A percentile compares a stretch with the other conserved stretches of the same genome.
These are phyloP conservation scores for Diaporthe eres DNA, from an alignment of 2,329 filamentous ascomycete genomes.

Conservation along the genomic window DNA sequence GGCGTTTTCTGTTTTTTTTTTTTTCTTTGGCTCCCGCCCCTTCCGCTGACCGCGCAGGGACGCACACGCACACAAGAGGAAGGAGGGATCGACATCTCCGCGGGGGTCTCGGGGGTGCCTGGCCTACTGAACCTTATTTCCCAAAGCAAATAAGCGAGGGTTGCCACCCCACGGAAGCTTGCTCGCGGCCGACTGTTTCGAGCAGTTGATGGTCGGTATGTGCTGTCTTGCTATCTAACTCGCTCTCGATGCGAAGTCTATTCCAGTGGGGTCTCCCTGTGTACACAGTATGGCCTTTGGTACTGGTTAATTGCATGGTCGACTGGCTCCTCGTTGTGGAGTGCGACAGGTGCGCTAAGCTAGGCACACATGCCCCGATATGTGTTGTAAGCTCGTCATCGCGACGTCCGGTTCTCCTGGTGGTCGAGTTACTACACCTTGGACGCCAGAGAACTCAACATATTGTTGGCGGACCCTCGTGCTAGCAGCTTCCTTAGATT, in stretches of 20 bases:
- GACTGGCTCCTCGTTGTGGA: neutral
- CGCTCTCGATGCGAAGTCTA: constrained; percentile 1
- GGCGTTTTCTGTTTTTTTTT: neutral
- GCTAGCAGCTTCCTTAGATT: neutral
- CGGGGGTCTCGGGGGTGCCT: constrained; percentile 10
- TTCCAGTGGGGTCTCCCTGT: neutral
- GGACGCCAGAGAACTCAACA: neutral
- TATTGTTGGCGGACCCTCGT: neutral
- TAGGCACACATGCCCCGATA: constrained; percentile 3
- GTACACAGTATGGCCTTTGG: constrained; percentile 18
- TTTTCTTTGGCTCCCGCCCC: constrained; percentile 5
- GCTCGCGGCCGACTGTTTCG: constrained; percentile 5
- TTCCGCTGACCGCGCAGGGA: constrained; percentile 6
- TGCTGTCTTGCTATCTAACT: neutral
- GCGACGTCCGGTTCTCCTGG: too few relatives aligned
- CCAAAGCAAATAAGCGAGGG: constrained; percentile 23
- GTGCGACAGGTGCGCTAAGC: neutral
- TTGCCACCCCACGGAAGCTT: constrained; percentile 15
- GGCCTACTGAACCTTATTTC: constrained; percentile 29
- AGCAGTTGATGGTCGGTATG: neutral
- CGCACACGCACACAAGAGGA: neutral
- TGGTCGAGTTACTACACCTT: neutral
- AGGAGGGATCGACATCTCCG: neutral
- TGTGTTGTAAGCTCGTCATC: neutral
- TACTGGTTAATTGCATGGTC: constrained; percentile 23